Evolutionary conservation across 169 alveolate species (phyloP).

Genomic region (Pseudocohnilembus persalinus): DNA sequence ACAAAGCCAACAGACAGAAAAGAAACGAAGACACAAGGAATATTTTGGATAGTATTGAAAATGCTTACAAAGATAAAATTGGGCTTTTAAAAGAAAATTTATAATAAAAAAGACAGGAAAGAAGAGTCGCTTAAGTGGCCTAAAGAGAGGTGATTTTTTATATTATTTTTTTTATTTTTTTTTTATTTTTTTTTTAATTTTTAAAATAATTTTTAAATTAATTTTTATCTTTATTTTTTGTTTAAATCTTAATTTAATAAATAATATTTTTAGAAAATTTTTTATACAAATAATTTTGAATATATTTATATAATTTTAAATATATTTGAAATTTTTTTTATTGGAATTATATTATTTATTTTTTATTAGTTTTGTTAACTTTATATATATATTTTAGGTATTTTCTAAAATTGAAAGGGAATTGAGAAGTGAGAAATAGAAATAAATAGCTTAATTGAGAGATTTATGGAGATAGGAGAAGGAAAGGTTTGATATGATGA

Average conservation of each 20-base stretch:
- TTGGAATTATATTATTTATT: too few species aligned
- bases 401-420: slow-evolving; percentile 26
- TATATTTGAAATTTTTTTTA: too few species aligned
- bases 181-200: too few species aligned
- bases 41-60: slow-evolving; percentile 23
- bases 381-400: slow-evolving; percentile 9
- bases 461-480: slow-evolving; percentile 35
- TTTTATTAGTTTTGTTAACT: too few species aligned
- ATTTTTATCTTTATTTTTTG: too few species aligned
- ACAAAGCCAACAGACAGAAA: slow-evolving; percentile 14
- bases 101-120: slow-evolving; percentile 30
- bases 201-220: too few species aligned
- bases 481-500: slow-evolving; percentile 25
- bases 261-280: too few species aligned
- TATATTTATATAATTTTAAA: too few species aligned
- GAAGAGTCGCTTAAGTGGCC: slow-evolving; percentile 25
- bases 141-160: slow-evolving; percentile 34
- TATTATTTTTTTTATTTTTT: too few species aligned
- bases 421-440: slow-evolving; percentile 19
- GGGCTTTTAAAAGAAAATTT: slow-evolving; percentile 20
- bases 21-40: slow-evolving; percentile 26
- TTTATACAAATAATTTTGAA: too few species aligned
- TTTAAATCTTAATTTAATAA: too few species aligned
- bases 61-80: slow-evolving; percentile 33
- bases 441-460: slow-evolving; percentile 15